These are phyloP conservation scores for Simmondsia chinensis DNA, from an alignment of 148 eudicot genomes.

Conservation along the genomic window DNA sequence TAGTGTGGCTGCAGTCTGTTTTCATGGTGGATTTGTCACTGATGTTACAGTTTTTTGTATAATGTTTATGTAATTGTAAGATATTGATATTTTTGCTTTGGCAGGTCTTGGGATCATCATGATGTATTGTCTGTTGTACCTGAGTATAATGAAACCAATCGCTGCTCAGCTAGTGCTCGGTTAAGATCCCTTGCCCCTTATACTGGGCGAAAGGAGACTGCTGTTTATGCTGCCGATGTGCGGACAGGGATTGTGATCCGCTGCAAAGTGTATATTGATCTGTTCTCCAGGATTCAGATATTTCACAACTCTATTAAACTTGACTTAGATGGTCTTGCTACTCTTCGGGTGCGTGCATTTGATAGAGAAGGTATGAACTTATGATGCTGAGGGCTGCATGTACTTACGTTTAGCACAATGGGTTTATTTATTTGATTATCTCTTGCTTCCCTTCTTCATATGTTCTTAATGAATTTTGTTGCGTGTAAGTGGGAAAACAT, in stretches of 20 bases:
- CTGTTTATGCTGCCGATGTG: conserved; percentile 85
- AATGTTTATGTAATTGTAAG: too few species aligned
- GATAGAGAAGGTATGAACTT: conserved; percentile 70
- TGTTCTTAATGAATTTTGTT: too few species aligned
- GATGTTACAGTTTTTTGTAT: too few species aligned
- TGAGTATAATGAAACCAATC: conserved; percentile 63
- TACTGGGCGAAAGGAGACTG: conserved; percentile 83
- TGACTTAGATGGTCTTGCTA: conserved; percentile 87
- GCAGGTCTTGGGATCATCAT: conserved; percentile 98
- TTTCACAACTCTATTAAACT: conserved; percentile 88
- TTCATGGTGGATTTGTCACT: too few species aligned
- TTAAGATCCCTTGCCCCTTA: conserved; percentile 79
- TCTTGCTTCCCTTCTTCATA: too few species aligned
- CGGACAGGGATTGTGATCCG: conserved; percentile 68
- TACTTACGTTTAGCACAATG: too few species aligned
- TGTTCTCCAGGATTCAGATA: conserved; percentile 74
- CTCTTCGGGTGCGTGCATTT: conserved; percentile 85
- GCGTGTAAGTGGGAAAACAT: too few species aligned
- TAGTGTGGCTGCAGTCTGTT: too few species aligned
- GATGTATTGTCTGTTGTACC: conserved; percentile 72
- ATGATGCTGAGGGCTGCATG: conserved; percentile 1
- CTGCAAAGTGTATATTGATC: conserved; percentile 83
- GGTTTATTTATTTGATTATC: too few species aligned
- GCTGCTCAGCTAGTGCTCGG: conserved; percentile 86
- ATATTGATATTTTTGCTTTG: conserved; percentile 9